Evolutionary conservation across 306 rosid genomes (phyloP), one percentile per base, ranked within the genome.

Genomic region (Styphnolobium japonicum): DNA sequence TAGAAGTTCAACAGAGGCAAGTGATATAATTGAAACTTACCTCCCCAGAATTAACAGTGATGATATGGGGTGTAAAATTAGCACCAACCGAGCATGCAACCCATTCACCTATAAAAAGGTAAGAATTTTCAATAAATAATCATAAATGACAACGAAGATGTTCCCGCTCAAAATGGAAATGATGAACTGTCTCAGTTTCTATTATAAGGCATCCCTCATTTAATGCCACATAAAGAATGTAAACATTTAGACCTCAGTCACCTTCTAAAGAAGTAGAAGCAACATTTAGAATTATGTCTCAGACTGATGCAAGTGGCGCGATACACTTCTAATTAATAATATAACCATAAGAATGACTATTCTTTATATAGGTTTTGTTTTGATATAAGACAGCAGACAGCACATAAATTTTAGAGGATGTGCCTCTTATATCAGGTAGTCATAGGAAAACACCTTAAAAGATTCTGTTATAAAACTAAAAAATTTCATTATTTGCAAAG

Each of bases 31-130:
- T 29, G 66, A 68, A 11, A 80, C 74, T 85, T 87, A 90, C 98
- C 98, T 94, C 97, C 75, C 98, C 98, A 1, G 94, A 33, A 79
- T 90, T 90, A 74, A 94, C 97, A 82, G 89, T 90, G 84, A 94
- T 92, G 87, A 92, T 87, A 81, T 94, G 98, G 68, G 97, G 98
- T 12, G 97, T 94, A 76, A 92, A 91, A 87, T 94, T 92, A 75
- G 94, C 91, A 83, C 97, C 97, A 74, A 92, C 93, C n/a, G 98
- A 90, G 87, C 93, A 86, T 4, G 94, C 89, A 71, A 89, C 92
- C 97, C 97, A 92, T 83, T 92, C 97, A 56, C 98, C 98, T 94
- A 42, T 75, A 80, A 51, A 78, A 62, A 53, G 37, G 14, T 40
- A 81, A 79, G 3, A 52, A 27, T 33, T 2, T 10, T 15, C n/a